Conservation (phyloP, 2,329 filamentous ascomycete genomes). For the Fusarium anguioides region DNA sequence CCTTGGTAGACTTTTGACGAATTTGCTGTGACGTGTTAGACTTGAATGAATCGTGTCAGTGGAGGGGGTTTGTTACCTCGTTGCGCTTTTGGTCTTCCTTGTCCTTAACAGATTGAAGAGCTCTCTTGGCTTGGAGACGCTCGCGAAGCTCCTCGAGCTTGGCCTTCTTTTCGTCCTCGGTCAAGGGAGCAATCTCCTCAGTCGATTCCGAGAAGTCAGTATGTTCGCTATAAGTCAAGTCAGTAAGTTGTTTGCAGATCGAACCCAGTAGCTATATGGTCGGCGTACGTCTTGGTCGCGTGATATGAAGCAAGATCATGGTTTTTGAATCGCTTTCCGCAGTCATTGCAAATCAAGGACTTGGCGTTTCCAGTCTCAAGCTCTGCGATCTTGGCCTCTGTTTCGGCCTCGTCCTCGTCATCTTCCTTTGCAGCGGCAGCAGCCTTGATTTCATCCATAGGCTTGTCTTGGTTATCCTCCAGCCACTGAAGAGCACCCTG, state of each 20-base stretch:
- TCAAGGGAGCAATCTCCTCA: slow-evolving; percentile 90
- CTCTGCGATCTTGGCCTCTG: slow-evolving; percentile 69
- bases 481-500: slow-evolving; percentile 95
- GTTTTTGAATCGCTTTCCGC: slow-evolving; percentile 88
- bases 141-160: slow-evolving; percentile 79
- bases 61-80: slow-evolving; percentile 66
- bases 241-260: background rate
- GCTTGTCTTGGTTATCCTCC: slow-evolving; percentile 88
- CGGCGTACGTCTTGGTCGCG: slow-evolving; percentile 80
- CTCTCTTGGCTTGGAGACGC: slow-evolving; percentile 78
- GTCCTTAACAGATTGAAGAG: slow-evolving; percentile 74
- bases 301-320: slow-evolving; percentile 88
- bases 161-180: slow-evolving; percentile 89
- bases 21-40: slow-evolving; percentile 62
- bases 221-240: slow-evolving; percentile 69
- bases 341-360: slow-evolving; percentile 94
- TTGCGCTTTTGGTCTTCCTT: slow-evolving; percentile 87
- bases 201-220: slow-evolving; percentile 92
- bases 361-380: slow-evolving; percentile 78
- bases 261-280: background rate
- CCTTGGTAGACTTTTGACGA: slow-evolving; percentile 88
- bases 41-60: background rate
- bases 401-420: slow-evolving; percentile 59
- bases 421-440: slow-evolving; percentile 56
- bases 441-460: slow-evolving; percentile 81